Percentiles rank a stretch among this genome's conserved stretches.
These are phyloP conservation scores for Picocystis salinarum DNA, from an alignment of 139 green algal species.

Conservation along the genomic window DNA sequence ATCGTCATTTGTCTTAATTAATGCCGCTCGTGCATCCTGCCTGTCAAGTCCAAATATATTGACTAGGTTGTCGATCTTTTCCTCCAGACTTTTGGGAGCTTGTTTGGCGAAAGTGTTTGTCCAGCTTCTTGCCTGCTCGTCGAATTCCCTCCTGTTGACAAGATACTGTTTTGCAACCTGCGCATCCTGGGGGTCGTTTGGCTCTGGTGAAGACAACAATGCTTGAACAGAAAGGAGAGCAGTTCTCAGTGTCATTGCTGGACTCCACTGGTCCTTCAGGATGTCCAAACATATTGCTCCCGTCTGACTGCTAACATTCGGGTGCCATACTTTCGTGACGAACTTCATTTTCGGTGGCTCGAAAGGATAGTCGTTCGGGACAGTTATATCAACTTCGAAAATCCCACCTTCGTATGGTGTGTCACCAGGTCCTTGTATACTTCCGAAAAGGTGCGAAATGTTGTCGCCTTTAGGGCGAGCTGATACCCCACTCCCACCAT, in stretches of 20 bases:
- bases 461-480: too few relatives aligned
- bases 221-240: conserved; percentile 85
- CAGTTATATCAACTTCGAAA: conserved; percentile 59
- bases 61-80: too few relatives aligned
- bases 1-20: too few relatives aligned
- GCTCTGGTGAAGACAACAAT: conserved; percentile 71
- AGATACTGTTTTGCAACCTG: conserved; percentile 78
- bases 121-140: neutral
- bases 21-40: too few relatives aligned
- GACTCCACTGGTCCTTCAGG: conserved; percentile 26
- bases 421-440: conserved; percentile 68
- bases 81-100: neutral
- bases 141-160: neutral
- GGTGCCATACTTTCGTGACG: conserved; percentile 66
- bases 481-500: too few relatives aligned
- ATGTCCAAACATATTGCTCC: conserved; percentile 41
- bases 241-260: conserved; percentile 59
- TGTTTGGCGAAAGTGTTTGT: neutral
- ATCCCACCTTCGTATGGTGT: conserved; percentile 44
- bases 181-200: conserved; percentile 89
- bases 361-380: conserved; percentile 80
- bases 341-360: conserved; percentile 96
- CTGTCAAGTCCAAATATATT: too few relatives aligned
- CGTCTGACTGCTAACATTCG: conserved; percentile 24
- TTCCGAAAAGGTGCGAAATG: too few relatives aligned